These are phyloP conservation scores for Sungouiella blattae DNA, from an alignment of 805 yeast species.

Conservation along the genomic window DNA sequence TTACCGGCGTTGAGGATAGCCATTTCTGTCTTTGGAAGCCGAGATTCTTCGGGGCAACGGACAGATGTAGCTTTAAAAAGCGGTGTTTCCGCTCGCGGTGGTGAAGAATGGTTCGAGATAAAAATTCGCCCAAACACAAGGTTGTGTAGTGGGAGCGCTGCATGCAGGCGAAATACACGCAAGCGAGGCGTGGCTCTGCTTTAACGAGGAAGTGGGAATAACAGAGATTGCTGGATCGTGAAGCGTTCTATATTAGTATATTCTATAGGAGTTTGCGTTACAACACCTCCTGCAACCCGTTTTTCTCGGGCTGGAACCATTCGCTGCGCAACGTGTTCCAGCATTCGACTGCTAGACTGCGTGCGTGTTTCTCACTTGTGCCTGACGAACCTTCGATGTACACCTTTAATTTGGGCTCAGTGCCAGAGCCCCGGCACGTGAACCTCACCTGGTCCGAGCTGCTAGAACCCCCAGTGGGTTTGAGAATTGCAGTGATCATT, in stretches of 20 bases:
- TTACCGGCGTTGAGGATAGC: conserved; percentile 18
- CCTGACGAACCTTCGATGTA: conserved; percentile 75
- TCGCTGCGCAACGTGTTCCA: conserved; percentile 58
- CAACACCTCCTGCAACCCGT: conserved; percentile 36
- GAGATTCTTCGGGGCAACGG: too few relatives aligned
- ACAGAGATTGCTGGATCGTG: too few relatives aligned
- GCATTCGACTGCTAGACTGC: conserved; percentile 51
- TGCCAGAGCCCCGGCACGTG: conserved; percentile 92
- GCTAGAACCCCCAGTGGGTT: conserved; percentile 9
- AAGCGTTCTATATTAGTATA: too few relatives aligned
- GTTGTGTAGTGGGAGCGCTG: too few relatives aligned
- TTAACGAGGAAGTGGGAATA: too few relatives aligned
- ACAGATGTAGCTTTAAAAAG: too few relatives aligned
- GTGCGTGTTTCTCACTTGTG: conserved; percentile 44
- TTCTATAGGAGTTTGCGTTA: too few relatives aligned
- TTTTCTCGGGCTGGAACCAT: conserved; percentile 67
- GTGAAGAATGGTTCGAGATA: too few relatives aligned
- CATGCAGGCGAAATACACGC: too few relatives aligned
- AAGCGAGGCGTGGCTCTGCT: too few relatives aligned
- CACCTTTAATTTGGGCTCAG: conserved; percentile 91
- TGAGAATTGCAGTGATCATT: conserved; percentile 73
- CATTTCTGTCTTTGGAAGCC: too few relatives aligned
- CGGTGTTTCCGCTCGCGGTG: too few relatives aligned
- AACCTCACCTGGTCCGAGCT: conserved; percentile 51
- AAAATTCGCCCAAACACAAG: conserved; percentile 1